Evolutionary conservation across 108 stramenopile genomes (phyloP).

Genomic region (Skeletonema costatum): DNA sequence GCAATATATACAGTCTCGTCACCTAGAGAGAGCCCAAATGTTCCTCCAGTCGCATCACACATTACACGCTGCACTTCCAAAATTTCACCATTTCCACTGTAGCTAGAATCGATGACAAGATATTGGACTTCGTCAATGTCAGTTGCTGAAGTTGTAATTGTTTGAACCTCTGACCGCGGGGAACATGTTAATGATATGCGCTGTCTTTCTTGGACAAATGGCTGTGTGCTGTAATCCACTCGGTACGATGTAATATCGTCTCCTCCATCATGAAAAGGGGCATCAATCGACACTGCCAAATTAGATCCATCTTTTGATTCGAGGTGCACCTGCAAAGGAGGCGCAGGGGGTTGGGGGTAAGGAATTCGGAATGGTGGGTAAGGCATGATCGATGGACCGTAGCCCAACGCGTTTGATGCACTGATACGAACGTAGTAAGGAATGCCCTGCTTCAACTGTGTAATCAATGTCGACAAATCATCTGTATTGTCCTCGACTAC

Average conservation of each 20-base stretch:
- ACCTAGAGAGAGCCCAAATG: constrained; percentile 64
- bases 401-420: constrained; percentile 71
- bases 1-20: constrained; percentile 59
- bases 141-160: constrained; percentile 45
- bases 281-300: constrained; percentile 54
- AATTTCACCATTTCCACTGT: constrained; percentile 41
- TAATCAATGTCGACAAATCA: constrained; percentile 29
- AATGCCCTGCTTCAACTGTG: constrained; percentile 64
- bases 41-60: constrained; percentile 83
- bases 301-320: constrained; percentile 54
- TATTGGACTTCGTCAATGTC: constrained; percentile 68
- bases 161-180: constrained; percentile 44
- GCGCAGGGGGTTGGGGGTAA: constrained; percentile 58
- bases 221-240: constrained; percentile 69
- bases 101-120: constrained; percentile 51
- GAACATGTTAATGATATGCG: constrained; percentile 50
- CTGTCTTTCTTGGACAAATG: constrained; percentile 64
- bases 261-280: constrained; percentile 65
- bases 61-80: constrained; percentile 38
- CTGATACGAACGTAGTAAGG: constrained; percentile 75
- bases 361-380: constrained; percentile 67
- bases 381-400: constrained; percentile 54
- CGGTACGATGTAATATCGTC: constrained; percentile 59
- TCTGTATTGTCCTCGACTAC: constrained; percentile 19
- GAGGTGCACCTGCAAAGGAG: constrained; percentile 57